Evolutionary conservation across 495 filamentous ascomycete genomes (phyloP).

Genomic region (Glarea lozoyensis): DNA sequence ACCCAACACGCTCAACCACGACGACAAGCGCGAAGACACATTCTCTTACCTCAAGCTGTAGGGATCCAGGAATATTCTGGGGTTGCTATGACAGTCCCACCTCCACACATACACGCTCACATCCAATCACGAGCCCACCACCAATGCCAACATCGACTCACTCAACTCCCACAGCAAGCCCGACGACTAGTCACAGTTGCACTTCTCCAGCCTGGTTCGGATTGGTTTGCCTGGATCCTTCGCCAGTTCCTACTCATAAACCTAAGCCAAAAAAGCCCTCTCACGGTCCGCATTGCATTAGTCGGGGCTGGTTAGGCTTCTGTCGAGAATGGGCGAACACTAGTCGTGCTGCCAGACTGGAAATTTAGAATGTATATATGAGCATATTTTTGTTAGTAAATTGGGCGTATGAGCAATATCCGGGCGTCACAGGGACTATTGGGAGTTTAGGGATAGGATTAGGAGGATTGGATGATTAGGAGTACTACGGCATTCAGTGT

Average conservation of each 20-base stretch:
- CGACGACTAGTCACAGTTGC: slow-evolving; percentile 8
- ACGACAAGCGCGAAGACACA: slow-evolving; percentile 25
- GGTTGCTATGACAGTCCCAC: slow-evolving; percentile 46
- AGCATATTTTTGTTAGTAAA: not conserved
- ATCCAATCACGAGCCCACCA: slow-evolving; percentile 22
- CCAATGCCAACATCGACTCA: slow-evolving; percentile 6
- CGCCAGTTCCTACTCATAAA: slow-evolving; percentile 4
- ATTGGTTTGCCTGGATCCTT: slow-evolving; percentile 19
- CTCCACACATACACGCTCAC: slow-evolving; percentile 22
- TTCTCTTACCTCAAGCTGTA: slow-evolving; percentile 27
- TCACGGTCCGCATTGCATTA: slow-evolving; percentile 9
- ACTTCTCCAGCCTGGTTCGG: slow-evolving; percentile 19
- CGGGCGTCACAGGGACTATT: slow-evolving; percentile 7
- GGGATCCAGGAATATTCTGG: slow-evolving; percentile 47
- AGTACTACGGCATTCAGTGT: not conserved
- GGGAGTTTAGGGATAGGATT: not conserved
- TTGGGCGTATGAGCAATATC: not conserved
- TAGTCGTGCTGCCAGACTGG: slow-evolving; percentile 10
- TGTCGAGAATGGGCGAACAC: slow-evolving; percentile 17
- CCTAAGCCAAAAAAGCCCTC: slow-evolving; percentile 11
- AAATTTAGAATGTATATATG: slow-evolving; percentile 20
- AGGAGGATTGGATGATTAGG: not conserved
- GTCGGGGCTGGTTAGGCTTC: slow-evolving; percentile 18
- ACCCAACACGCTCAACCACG: slow-evolving; percentile 35
- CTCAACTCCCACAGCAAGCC: not conserved